These are phyloP conservation scores for Erysimum cheiri DNA, from an alignment of 441 rosid species.

Conservation along the genomic window DNA sequence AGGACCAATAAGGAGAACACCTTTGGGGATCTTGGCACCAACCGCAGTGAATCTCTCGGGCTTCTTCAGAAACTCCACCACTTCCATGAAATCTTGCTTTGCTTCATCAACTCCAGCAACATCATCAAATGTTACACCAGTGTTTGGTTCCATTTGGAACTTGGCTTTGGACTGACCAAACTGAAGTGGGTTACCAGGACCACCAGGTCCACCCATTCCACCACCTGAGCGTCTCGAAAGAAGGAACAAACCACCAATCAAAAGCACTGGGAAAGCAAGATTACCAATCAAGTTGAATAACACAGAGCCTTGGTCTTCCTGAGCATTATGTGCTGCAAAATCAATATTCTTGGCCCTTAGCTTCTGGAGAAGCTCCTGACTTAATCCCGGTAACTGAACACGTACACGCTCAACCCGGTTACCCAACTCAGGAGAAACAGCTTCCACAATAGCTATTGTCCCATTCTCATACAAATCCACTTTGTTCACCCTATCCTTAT, in stretches of 20 bases:
- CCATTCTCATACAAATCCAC: conserved; percentile 96
- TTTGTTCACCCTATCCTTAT: conserved; percentile 82
- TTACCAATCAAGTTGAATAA: conserved; percentile 85
- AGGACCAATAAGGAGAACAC: conserved; percentile 94
- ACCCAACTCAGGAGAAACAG: conserved; percentile 93
- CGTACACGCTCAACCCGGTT: conserved; percentile 91
- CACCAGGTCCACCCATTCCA: conserved; percentile 99
- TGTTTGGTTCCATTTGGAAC: conserved; percentile 98
- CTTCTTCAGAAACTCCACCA: conserved; percentile 93
- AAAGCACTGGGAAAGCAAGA: conserved; percentile 83
- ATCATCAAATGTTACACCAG: conserved; percentile 96
- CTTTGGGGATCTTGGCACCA: conserved; percentile 97
- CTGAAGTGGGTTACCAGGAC: conserved; percentile 84
- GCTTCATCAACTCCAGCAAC: conserved; percentile 99
- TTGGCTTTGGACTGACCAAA: conserved; percentile 95
- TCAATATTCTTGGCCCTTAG: conserved; percentile 92
- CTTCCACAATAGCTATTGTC: conserved; percentile 95
- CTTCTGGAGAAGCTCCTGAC: conserved; percentile 94
- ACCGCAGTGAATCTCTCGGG: conserved; percentile 98
- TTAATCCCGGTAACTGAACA: conserved; percentile 90
- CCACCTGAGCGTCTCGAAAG: conserved; percentile 96
- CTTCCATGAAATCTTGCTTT: conserved; percentile 99
- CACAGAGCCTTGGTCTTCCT: conserved; percentile 89
- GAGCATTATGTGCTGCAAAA: conserved; percentile 97
- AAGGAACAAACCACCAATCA: conserved; percentile 91